phyloP scores from a whole-genome alignment of 371 early-diverging fungal species.

The Apophysomyces variabilis region DNA sequence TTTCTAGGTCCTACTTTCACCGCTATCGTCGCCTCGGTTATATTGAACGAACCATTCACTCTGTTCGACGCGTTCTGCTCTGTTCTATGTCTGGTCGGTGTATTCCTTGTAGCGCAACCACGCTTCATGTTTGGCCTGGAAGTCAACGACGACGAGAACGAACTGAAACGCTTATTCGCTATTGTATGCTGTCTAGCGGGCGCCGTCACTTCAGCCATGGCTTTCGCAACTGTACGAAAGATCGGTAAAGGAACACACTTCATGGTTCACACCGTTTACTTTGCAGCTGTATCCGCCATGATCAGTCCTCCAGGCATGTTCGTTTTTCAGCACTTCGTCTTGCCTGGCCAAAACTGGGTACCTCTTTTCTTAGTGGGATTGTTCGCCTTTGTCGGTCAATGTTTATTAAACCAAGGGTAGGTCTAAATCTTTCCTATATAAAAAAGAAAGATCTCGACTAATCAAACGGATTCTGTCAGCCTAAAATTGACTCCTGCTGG shows the following conservation, averaged over 20 bases:
- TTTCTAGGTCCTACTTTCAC: constrained; percentile 82
- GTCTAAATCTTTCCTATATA: neutral
- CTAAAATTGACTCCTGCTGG: constrained; percentile 80
- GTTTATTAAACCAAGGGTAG: constrained; percentile 72
- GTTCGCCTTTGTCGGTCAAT: constrained; percentile 76
- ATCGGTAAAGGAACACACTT: constrained; percentile 68
- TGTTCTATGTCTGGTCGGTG: constrained; percentile 64
- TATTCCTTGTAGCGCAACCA: constrained; percentile 71
- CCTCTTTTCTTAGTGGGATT: constrained; percentile 57
- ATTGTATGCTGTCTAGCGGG: constrained; percentile 61
- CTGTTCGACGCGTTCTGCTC: constrained; percentile 61
- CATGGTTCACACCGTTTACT: constrained; percentile 78
- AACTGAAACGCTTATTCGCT: constrained; percentile 41
- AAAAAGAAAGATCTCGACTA: neutral
- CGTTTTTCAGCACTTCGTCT: constrained; percentile 34
- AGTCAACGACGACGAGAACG: constrained; percentile 2
- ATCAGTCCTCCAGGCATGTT: constrained; percentile 47
- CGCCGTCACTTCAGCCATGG: constrained; percentile 65
- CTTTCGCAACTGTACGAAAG: constrained; percentile 75
- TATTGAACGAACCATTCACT: constrained; percentile 72
- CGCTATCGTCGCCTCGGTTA: constrained; percentile 64
- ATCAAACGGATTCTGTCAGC: constrained; percentile 17
- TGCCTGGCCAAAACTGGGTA: constrained; percentile 32
- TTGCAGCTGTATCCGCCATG: constrained; percentile 64
- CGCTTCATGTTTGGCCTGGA: constrained; percentile 55